These are phyloP conservation scores for Globisporangium heterothallicum DNA, from an alignment of 352 stramenopile genomes.

Conservation along the genomic window DNA sequence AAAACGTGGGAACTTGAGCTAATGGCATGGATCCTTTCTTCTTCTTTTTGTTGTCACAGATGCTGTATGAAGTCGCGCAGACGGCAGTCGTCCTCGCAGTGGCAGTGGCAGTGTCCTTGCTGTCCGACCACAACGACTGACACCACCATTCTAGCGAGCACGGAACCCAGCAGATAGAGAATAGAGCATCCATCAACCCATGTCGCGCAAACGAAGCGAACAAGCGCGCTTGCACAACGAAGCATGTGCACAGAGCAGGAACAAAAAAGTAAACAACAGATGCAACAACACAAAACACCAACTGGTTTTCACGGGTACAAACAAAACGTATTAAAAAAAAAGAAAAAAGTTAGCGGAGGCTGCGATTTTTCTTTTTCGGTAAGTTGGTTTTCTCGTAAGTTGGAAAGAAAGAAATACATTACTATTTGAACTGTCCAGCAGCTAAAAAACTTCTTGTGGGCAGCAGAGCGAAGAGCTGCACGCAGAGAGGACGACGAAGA, in stretches of 20 bases:
- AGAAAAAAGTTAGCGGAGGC: not conserved
- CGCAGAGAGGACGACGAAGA: too few species aligned
- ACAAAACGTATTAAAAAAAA: conserved; percentile 24
- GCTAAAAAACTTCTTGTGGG: conserved; percentile 3
- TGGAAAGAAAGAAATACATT: conserved; percentile 23
- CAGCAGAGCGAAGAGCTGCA: not conserved
- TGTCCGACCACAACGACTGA: not conserved
- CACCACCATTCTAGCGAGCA: not conserved
- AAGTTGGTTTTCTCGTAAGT: conserved; percentile 8
- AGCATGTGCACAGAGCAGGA: not conserved
- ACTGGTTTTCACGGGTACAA: conserved; percentile 2
- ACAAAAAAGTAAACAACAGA: conserved; percentile 3
- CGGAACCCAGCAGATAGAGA: not conserved
- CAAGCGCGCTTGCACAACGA: too few species aligned
- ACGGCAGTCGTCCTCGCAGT: conserved; percentile 30
- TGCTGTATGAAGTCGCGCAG: conserved; percentile 73
- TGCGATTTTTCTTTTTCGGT: conserved; percentile 4
- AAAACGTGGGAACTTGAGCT: too few species aligned
- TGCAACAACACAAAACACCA: not conserved
- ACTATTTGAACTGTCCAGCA: conserved; percentile 17
- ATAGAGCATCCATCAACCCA: too few species aligned
- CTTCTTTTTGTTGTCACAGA: conserved; percentile 24
- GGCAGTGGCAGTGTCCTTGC: conserved; percentile 9
- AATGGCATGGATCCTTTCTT: too few species aligned
- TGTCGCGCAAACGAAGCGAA: too few species aligned